Base-by-base conservation (phyloP, 495 filamentous ascomycete species). In the Oidiodendron maius region DNA sequence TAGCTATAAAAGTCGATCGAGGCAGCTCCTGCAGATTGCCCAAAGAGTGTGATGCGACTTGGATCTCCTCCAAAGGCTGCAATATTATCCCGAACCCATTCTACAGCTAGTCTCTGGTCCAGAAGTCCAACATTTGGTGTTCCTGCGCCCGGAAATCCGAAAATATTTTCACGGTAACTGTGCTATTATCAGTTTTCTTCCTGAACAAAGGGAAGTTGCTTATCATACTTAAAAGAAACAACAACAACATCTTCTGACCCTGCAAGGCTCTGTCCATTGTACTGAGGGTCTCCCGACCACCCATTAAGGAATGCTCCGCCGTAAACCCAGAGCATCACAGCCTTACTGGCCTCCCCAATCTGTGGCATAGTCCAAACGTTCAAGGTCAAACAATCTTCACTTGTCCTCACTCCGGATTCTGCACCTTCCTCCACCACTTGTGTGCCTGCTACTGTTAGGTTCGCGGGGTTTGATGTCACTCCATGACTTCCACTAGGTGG, bases 201-300 rank as follows among this genome's bases (percentile, higher is more conserved):
- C 15, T n/a, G 15, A 38, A 39, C 37, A 9, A 41, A 23, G 11
- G 17, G 16, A 28, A 20, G 9, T 48, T 39, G 26, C n/a, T n/a
- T n/a, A n/a, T n/a, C n/a, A n/a, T n/a, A 56, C 56, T 84, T 84
- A 60, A 83, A 71, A 4, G 70, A 68, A 12, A 84, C 76, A 46
- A 85, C 74, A 17, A 87, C 67, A 21, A 82, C 68, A 28, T 69
- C 65, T 41, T 80, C 61, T 24, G 64, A 52, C 42, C 70, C 46
- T 51, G 71, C 66, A 63, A 71, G 53, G 59, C 62, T 56, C 53
- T 68, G 30, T 26, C 66, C 64, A 51, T 66, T 55, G 63, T 75
- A 71, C 18, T 57, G 58, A 2, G 56, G 59, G 12, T 59, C 59
- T 6, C 58, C 51, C 17, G 53, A 60, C 15, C 57, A 60, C 5